A percentile compares a stretch with the other conserved stretches of the same genome.
Evolutionary conservation across 106 monocot genomes (phyloP).

Genomic region (Apostasia ramifera): DNA sequence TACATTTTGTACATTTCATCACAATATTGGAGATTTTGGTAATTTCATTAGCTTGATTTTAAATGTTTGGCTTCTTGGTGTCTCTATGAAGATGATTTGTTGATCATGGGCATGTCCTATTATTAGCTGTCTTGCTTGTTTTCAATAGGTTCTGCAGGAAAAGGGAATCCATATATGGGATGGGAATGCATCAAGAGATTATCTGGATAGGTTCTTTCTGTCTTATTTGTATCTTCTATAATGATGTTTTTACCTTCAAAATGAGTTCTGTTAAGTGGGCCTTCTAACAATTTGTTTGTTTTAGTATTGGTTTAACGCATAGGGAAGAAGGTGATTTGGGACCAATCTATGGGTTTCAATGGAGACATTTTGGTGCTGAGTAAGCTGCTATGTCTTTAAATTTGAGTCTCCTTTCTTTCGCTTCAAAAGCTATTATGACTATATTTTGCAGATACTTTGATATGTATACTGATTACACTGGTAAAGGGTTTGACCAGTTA

Average conservation of each 20-base stretch:
- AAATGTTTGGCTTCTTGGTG: no score
- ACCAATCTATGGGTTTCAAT: slow-evolving; percentile 97
- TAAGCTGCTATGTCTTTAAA: slow-evolving; percentile 24
- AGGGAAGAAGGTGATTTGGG: slow-evolving; percentile 95
- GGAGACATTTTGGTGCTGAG: slow-evolving; percentile 99
- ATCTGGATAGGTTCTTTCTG: slow-evolving; percentile 63
- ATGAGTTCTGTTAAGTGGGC: no score
- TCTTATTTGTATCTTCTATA: background rate
- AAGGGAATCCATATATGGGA: slow-evolving; percentile 95
- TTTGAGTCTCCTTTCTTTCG: background rate
- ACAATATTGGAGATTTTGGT: no score
- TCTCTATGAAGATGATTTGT: no score
- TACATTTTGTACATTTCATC: no score
- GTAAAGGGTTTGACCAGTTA: slow-evolving; percentile 97
- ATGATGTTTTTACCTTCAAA: background rate
- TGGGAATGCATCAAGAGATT: slow-evolving; percentile 96
- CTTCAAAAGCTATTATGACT: background rate
- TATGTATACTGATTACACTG: slow-evolving; percentile 93
- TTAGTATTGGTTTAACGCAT: slow-evolving; percentile 59
- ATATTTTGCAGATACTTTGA: slow-evolving; percentile 52
- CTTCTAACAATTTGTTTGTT: background rate
- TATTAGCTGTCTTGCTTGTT: background rate
- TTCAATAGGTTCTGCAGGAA: slow-evolving; percentile 69
- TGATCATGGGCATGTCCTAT: no score
- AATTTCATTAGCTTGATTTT: no score